Base-by-base conservation (phyloP, 768 basidiomycete genomes). In the Pleurotus djamor region DNA sequence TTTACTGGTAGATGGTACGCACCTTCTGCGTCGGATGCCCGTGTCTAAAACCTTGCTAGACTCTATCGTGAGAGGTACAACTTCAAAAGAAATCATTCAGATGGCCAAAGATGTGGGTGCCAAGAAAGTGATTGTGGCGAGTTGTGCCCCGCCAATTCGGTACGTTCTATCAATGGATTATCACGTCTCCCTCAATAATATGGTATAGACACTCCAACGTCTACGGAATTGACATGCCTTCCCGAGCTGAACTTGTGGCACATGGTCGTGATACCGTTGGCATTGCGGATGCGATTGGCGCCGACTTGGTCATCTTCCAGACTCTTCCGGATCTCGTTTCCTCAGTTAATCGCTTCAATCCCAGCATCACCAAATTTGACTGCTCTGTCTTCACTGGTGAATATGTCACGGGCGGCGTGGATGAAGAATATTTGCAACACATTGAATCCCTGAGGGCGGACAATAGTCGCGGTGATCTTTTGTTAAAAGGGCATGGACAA, bases 81-180 rank as follows among this genome's bases (percentile, higher is more conserved):
- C 97, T 0, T 98, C 96, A 12, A 96, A 93, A 69, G 97, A 99
- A 71, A 99, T 99, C 62, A 84, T 99, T 28, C 96, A 98, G 71
- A 98, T 99, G 96, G 97, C 96, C 16, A 96, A 96, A 69, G 97
- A 99, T 67, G 97, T 97, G 13, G 97, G 97, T 13, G 96, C 97
- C 14, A 94, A 91, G 73, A 92, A 91, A 65, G 94, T 99, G 67
- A 89, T 98, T 62, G 87, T 98, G 48, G 97, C 97, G 1, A 96
- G 94, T 52, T 98, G 97, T 68, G 94, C 97, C 6, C 97, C 97
- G 5, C 94, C 97, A 0, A 98, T 99, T 66, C 85, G 96, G 85
- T 92, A 61, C 44, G 79, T 65, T 21, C 13, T 28, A 28, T 28
- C 21, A 28, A 28, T 28, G 21, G 21, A 1, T 28, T 28, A 28